phyloP scores from a whole-genome alignment of 164 flowering plant species.

The Berberis vulgaris region DNA sequence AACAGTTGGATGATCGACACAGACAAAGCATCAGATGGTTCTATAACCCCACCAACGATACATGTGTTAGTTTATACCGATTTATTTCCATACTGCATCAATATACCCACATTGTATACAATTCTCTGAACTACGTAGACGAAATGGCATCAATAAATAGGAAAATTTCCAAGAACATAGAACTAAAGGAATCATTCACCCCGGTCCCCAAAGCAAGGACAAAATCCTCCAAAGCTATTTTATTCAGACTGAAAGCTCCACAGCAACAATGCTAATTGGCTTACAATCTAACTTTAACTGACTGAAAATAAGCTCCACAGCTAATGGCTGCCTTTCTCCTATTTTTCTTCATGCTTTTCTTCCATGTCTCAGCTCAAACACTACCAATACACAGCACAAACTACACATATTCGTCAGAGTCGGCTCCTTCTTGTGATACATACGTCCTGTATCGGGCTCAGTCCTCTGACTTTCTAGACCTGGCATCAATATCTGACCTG shows the following conservation, averaged over 20 bases:
- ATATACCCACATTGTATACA: background rate
- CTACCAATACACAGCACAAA: constrained; percentile 28
- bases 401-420: constrained; percentile 30
- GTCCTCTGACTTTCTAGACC: constrained; percentile 26
- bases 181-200: constrained; percentile 11
- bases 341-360: constrained; percentile 13
- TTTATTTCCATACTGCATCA: no score
- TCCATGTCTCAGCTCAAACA: constrained; percentile 1
- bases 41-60: no score
- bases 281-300: background rate
- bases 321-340: constrained; percentile 17
- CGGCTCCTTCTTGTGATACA: constrained; percentile 31
- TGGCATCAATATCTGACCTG: constrained; percentile 27
- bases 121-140: no score
- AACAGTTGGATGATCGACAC: no score
- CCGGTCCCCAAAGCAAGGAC: constrained; percentile 8
- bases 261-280: constrained; percentile 9
- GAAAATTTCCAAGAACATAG: background rate
- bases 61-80: no score
- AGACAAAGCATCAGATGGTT: no score
- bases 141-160: no score
- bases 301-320: background rate
- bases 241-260: constrained; percentile 17
- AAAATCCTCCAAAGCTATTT: constrained; percentile 3
- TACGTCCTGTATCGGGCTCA: constrained; percentile 40